Evolutionary conservation across 306 rosid species (phyloP).

Genomic region (Vigna reflexopilosa): DNA sequence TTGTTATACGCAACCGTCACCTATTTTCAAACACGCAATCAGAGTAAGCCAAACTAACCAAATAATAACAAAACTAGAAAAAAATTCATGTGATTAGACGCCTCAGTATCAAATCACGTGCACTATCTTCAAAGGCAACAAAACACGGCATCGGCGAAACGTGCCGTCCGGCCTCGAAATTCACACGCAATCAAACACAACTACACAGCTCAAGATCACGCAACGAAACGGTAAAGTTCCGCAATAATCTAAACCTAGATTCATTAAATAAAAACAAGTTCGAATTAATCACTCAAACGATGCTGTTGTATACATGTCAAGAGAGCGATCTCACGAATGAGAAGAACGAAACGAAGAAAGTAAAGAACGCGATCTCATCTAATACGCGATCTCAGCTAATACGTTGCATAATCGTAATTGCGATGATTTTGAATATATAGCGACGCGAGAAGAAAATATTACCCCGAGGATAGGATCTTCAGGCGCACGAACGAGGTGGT

Average conservation of each 20-base stretch:
- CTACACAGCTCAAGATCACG: background rate
- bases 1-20: constrained; percentile 94
- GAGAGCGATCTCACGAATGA: constrained; percentile 19
- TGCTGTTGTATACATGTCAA: background rate
- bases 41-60: constrained; percentile 4
- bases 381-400: background rate
- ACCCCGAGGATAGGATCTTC: constrained; percentile 99
- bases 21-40: constrained; percentile 49
- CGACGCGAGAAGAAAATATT: constrained; percentile 26
- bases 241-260: constrained; percentile 6
- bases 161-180: constrained; percentile 24
- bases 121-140: constrained; percentile 25
- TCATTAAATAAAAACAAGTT: background rate
- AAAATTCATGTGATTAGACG: background rate
- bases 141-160: background rate
- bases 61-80: constrained; percentile 1
- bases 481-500: constrained; percentile 85
- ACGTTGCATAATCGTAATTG: too few species aligned
- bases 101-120: constrained; percentile 1
- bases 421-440: background rate
- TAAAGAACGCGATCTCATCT: background rate
- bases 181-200: background rate
- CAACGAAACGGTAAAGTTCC: background rate
- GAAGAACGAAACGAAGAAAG: background rate
- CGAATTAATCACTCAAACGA: background rate